phyloP scores from a whole-genome alignment of 345 rosid genomes.

The Populus nigra region DNA sequence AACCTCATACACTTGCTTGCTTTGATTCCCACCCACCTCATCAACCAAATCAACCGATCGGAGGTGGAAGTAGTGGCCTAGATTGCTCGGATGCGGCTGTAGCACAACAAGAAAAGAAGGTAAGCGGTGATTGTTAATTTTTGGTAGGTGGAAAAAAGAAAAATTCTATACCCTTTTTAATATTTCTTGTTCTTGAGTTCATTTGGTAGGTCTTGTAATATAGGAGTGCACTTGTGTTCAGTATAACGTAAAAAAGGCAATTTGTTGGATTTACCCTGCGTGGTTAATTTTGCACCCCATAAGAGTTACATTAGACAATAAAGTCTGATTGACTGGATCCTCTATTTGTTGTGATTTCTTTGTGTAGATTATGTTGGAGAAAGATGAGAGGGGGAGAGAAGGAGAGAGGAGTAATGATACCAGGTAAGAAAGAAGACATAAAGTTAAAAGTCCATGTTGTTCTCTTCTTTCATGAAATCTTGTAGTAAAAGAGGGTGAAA shows the following conservation, averaged over 20 bases:
- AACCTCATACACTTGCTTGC: background rate
- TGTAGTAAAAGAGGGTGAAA: slow-evolving; percentile 19
- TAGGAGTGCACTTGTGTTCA: slow-evolving; percentile 36
- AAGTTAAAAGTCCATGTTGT: slow-evolving; percentile 19
- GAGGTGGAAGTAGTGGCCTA: slow-evolving; percentile 11
- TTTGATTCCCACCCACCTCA: slow-evolving; percentile 30
- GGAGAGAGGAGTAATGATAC: slow-evolving; percentile 36
- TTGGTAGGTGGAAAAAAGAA: background rate
- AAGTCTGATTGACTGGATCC: background rate
- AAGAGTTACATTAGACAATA: background rate
- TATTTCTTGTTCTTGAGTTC: background rate
- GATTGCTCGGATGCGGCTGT: slow-evolving; percentile 14
- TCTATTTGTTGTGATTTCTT: slow-evolving; percentile 2
- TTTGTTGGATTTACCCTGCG: slow-evolving; percentile 2
- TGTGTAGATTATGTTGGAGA: slow-evolving; percentile 27
- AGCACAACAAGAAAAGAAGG: slow-evolving; percentile 19
- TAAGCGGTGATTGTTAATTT: background rate
- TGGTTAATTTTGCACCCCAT: slow-evolving; percentile 33
- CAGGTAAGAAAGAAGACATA: slow-evolving; percentile 50
- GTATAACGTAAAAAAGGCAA: slow-evolving; percentile 8
- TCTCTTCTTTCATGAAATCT: slow-evolving; percentile 43
- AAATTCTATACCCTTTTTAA: background rate
- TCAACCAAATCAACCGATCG: slow-evolving; percentile 44
- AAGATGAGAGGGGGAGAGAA: slow-evolving; percentile 14
- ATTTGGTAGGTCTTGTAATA: background rate